Base-by-base conservation (phyloP, 2,329 filamentous ascomycete genomes). In the Ascochyta fabae region DNA sequence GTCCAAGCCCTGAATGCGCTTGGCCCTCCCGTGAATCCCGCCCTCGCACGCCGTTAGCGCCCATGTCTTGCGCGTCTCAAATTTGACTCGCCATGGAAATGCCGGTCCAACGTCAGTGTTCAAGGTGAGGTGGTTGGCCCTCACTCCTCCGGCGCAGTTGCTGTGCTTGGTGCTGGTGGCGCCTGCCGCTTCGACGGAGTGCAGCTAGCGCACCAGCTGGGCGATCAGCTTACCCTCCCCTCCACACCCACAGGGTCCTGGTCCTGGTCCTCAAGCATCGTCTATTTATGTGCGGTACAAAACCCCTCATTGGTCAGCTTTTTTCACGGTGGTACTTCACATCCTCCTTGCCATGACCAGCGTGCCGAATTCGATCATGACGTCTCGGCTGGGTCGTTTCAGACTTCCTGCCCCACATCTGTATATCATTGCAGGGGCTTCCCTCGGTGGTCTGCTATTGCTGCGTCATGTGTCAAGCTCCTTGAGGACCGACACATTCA, bases 361-460 rank as follows among this genome's bases (percentile, higher is more conserved):
- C 34, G 50, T 61, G 15, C 44, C 41, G 16, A 54, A 47, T 38
- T 44, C 57, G 24, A 50, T 47, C 19, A 57, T 59, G 36, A 57
- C 60, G 43, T 41, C 58, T 47, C 55, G 24, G 12, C n/a, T 49
- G 41, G 24, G 50, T 24, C 67, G 59, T 52, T 62, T 62, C 54
- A 65, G 56, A 53, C 44, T 59, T 19, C 56, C 61, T 38, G 54
- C 59, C 57, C 58, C 59, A 42, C 56, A 61, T 44, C 55, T 63
- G 33, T 69, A 54, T 47, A 59, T 58, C 43, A 60, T 63, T 41
- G 69, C 67, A 34, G 66, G 62, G 35, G 68, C 67, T 47, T 65
- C 68, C 46, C 62, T 75, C 44, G 62, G 62, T 16, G 62, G 65
- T 23, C 61, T 70, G 24, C 44, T 68, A n/a, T 34, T 70, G 12